Evolutionary conservation across 345 rosid species (phyloP).

Genomic region (Balakata baccata): DNA sequence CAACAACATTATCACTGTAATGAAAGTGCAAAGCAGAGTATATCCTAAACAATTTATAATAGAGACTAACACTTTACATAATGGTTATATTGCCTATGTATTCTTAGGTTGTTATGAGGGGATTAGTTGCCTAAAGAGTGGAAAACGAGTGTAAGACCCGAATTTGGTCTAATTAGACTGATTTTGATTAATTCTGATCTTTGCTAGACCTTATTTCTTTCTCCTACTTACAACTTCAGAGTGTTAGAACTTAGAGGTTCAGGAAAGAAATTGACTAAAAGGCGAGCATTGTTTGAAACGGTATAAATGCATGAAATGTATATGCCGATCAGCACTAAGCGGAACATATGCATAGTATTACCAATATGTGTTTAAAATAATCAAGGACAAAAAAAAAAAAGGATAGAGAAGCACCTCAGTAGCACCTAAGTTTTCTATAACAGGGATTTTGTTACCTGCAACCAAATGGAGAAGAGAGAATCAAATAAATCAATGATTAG

Average conservation of each 20-base stretch:
- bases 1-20: background rate
- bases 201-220: background rate
- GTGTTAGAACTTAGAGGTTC: background rate
- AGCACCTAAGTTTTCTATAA: constrained; percentile 95
- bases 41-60: background rate
- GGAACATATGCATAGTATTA: too few species aligned
- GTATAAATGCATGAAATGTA: background rate
- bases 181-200: background rate
- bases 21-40: background rate
- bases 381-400: background rate
- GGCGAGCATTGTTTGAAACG: background rate
- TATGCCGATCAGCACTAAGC: background rate
- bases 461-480: background rate
- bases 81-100: background rate
- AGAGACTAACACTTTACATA: background rate
- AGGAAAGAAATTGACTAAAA: background rate
- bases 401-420: constrained; percentile 62
- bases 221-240: too few species aligned
- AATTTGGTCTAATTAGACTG: background rate
- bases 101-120: background rate
- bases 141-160: background rate
- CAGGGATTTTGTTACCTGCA: constrained; percentile 92
- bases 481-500: background rate
- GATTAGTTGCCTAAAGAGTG: background rate
- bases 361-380: background rate